Conservation (phyloP, 1,139 yeast species). For the Geotrichum carabidarum region DNA sequence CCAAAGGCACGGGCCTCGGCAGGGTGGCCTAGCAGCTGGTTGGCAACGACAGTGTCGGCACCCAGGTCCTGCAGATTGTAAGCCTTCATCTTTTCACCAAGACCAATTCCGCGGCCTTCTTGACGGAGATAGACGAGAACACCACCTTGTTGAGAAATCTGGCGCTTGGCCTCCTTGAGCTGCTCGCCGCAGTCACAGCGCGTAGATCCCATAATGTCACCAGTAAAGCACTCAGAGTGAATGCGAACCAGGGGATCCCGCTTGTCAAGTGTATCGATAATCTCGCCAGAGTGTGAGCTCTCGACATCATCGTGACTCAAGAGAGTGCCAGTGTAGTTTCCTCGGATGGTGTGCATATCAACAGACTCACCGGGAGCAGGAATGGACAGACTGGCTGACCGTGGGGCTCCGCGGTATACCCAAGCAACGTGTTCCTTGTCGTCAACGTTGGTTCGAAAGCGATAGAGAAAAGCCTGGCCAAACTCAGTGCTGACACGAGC, state of each 20-base stretch:
- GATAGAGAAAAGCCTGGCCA: slow-evolving; percentile 85
- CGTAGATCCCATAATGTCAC: slow-evolving; percentile 98
- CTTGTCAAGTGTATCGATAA: not conserved
- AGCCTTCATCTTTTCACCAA: slow-evolving; percentile 94
- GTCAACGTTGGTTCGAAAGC: slow-evolving; percentile 81
- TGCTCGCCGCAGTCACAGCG: slow-evolving; percentile 99
- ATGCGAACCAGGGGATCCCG: slow-evolving; percentile 61
- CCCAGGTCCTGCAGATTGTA: slow-evolving; percentile 96
- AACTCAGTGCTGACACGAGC: slow-evolving; percentile 90
- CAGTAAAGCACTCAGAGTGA: slow-evolving; percentile 97
- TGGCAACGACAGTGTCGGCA: slow-evolving; percentile 97
- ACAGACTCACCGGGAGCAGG: slow-evolving; percentile 69
- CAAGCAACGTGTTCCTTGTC: slow-evolving; percentile 93
- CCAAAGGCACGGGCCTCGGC: slow-evolving; percentile 94
- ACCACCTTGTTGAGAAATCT: slow-evolving; percentile 86
- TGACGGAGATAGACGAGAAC: slow-evolving; percentile 94
- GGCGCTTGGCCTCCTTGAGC: slow-evolving; percentile 92
- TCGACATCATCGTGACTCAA: slow-evolving; percentile 45
- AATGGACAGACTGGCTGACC: slow-evolving; percentile 68
- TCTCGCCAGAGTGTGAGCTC: not conserved
- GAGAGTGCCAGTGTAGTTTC: slow-evolving; percentile 87
- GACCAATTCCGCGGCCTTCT: slow-evolving; percentile 97
- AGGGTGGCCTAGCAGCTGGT: slow-evolving; percentile 85
- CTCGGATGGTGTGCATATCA: slow-evolving; percentile 91
- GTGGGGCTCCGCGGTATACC: slow-evolving; percentile 87